Evolutionary conservation across 225 moss, liverwort and hornwort genomes (phyloP), one percentile per base, ranked within the genome.

Genomic region (Sphagnum contortum): DNA sequence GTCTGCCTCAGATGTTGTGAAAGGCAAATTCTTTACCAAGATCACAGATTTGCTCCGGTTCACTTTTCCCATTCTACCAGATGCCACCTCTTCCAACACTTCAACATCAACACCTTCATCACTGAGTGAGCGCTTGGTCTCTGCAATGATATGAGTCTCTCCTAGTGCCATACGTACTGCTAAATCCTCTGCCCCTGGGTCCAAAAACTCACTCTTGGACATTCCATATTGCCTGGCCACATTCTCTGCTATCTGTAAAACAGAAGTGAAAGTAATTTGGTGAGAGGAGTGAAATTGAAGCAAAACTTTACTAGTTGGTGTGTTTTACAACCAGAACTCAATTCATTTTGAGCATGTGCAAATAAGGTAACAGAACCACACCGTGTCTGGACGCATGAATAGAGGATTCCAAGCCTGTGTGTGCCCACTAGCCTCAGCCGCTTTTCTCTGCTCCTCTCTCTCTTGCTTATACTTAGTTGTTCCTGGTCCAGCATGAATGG

Each of bases 91-190:
- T 69, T 98, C 93, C 75, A 98, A 68, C 59, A 88, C 73, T 66
- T 98, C 83, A 44, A 98, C 68, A 55, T 98, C 86, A 44, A 98
- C 89, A 56, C 96, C 93, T 70, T 92, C 87, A 50, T 91, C 76
- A 72, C 74, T 79, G 61, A 98, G 80, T 61, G 96, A 84, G 62
- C 91, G 80, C 70, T 93, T 98, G 48, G 93, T 98, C 79, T 98
- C 92, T n/a, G 93, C 93, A 75, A 98, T 98, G 5, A 98, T 86
- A 44, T 98, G 92, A 44, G 96, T 98, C 76, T 98, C 96, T 64
- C 96, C 96, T 56, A 98, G 76, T 12, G 96, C 96, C 93, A 98
- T 90, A 69, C 96, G 87, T 67, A 98, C 96, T 54, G 96, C 96
- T 74, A 98, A 79, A 81, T 93, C 92, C 50, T 85, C 88, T 65